These are phyloP conservation scores for Cornus kousa DNA, from an alignment of 148 eudicot genomes.

Conservation along the genomic window DNA sequence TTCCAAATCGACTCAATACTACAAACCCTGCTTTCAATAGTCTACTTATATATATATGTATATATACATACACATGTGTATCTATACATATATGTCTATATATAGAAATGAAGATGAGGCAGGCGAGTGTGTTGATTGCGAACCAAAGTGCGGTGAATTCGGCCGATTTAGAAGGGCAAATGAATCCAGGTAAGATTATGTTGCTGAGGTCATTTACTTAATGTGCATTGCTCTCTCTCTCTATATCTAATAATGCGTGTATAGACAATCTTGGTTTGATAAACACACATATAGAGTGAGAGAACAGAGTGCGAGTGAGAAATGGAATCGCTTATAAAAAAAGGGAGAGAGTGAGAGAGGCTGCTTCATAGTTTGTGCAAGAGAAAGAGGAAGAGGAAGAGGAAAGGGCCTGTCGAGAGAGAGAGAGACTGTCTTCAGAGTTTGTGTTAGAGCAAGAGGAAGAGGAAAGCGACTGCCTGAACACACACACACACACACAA, in stretches of 20 bases:
- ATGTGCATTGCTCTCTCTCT: background rate
- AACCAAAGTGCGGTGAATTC: background rate
- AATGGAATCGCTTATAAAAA: background rate
- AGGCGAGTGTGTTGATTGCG: slow-evolving; percentile 3
- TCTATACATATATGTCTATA: too few relatives aligned
- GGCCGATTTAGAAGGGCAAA: background rate
- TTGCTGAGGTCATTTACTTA: background rate
- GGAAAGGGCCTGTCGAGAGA: background rate
- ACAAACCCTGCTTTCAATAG: too few relatives aligned
- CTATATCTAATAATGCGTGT: background rate
- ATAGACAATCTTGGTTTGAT: background rate
- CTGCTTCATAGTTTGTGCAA: too few relatives aligned
- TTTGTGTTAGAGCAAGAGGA: too few relatives aligned
- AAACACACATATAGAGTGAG: background rate
- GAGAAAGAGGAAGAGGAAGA: too few relatives aligned
- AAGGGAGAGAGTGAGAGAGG: too few relatives aligned
- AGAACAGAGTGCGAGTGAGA: background rate
- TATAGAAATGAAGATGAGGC: background rate
- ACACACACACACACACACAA: too few relatives aligned
- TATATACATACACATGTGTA: background rate
- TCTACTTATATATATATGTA: background rate
- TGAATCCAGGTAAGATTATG: slow-evolving; percentile 9
- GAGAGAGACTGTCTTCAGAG: background rate
- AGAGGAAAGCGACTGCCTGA: too few relatives aligned
- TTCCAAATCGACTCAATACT: too few relatives aligned